These are phyloP conservation scores for Exserohilum rostratum DNA, from an alignment of 2,329 filamentous ascomycete species.

Conservation along the genomic window DNA sequence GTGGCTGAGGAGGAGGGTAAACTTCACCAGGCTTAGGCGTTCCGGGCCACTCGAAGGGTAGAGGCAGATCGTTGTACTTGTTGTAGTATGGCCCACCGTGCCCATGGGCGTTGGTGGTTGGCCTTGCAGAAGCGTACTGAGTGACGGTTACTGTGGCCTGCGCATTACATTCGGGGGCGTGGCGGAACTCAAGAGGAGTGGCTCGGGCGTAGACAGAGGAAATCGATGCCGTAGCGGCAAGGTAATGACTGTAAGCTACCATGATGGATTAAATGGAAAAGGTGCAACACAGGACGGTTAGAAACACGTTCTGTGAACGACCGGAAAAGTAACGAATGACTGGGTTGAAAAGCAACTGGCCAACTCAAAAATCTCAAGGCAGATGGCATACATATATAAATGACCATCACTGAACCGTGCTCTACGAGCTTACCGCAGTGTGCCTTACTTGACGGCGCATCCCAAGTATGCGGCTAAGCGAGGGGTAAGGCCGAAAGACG, in stretches of 20 bases:
- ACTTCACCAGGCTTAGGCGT: constrained; percentile 26
- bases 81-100: constrained; percentile 41
- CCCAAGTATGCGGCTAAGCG: constrained; percentile 8
- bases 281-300: not conserved
- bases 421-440: not conserved
- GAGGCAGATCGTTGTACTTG: constrained; percentile 35
- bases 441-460: constrained; percentile 11
- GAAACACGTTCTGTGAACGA: not conserved
- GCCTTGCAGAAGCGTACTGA: constrained; percentile 22
- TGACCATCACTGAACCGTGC: constrained; percentile 4
- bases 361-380: not conserved
- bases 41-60: constrained; percentile 37
- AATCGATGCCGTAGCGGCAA: constrained; percentile 28
- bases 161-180: constrained; percentile 15
- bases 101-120: constrained; percentile 28
- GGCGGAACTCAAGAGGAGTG: constrained; percentile 14
- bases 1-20: constrained; percentile 24
- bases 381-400: constrained; percentile 19
- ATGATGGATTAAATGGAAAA: constrained; percentile 22
- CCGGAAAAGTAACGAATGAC: constrained; percentile 21
- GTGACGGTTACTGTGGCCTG: constrained; percentile 22
- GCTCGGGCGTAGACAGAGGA: constrained; percentile 23
- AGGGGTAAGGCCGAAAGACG: constrained; percentile 2
- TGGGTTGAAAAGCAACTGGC: constrained; percentile 3
- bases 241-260: constrained; percentile 38